Conservation (phyloP, 352 stramenopile species). For the Phytophthora ramorum region DNA sequence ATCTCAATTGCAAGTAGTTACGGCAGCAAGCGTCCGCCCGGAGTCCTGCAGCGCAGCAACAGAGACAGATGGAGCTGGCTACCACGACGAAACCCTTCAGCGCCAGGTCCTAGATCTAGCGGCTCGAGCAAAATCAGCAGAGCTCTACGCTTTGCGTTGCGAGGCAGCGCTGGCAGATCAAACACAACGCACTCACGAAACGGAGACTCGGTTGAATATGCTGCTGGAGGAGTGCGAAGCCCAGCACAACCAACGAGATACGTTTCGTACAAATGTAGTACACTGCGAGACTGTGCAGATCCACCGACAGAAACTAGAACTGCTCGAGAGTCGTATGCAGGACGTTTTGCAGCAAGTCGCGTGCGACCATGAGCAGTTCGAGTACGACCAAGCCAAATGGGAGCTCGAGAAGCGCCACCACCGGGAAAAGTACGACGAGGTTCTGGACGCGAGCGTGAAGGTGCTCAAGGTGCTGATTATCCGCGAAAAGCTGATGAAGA, state of each 20-base stretch:
- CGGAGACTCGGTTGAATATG: constrained; percentile 50
- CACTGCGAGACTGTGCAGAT: constrained; percentile 22
- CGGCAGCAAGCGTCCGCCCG: background rate
- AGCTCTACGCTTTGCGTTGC: constrained; percentile 50
- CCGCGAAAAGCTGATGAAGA: constrained; percentile 70
- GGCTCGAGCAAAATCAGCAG: constrained; percentile 43
- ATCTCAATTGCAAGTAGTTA: background rate
- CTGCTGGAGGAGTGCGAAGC: constrained; percentile 44
- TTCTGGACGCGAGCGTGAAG: constrained; percentile 67
- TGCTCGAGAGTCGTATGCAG: constrained; percentile 53
- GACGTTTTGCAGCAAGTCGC: constrained; percentile 64
- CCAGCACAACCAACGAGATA: background rate
- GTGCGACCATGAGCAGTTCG: constrained; percentile 71
- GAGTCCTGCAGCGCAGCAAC: constrained; percentile 5
- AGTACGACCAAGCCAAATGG: constrained; percentile 71
- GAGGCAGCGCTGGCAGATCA: constrained; percentile 48
- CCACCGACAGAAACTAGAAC: constrained; percentile 57
- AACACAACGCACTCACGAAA: constrained; percentile 22
- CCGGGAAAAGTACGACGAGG: constrained; percentile 60
- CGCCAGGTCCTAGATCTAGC: constrained; percentile 37
- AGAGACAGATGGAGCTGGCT: background rate
- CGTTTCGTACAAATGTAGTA: background rate
- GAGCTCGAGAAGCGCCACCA: constrained; percentile 56
- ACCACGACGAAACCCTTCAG: constrained; percentile 15
- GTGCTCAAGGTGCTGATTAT: constrained; percentile 74